Percentiles rank a stretch among this genome's conserved stretches.
Evolutionary conservation across 257 asterid genomes (phyloP).

Genomic region (Jaltomata sinuosa): DNA sequence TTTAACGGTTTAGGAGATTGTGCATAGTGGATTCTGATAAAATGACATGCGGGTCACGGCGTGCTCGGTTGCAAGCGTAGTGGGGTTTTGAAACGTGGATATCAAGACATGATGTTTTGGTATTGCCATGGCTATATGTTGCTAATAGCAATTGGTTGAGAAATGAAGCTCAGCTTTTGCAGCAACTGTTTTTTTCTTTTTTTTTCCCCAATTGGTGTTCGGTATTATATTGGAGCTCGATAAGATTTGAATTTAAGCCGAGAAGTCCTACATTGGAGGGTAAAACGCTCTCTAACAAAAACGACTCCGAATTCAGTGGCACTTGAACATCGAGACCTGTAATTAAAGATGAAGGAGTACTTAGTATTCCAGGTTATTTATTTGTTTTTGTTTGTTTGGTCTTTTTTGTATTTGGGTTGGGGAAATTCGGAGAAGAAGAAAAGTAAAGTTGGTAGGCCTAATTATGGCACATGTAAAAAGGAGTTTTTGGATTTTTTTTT

Average conservation of each 20-base stretch:
- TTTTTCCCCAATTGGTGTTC: too few relatives aligned
- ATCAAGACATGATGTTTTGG: background rate
- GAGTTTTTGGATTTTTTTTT: background rate
- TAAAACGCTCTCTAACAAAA: too few relatives aligned
- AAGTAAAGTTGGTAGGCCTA: background rate
- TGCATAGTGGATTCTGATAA: conserved; percentile 1
- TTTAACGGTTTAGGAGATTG: background rate
- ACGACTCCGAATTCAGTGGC: too few relatives aligned
- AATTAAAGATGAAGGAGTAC: too few relatives aligned
- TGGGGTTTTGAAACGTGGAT: conserved; percentile 7
- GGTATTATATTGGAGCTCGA: too few relatives aligned
- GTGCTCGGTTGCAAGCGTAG: background rate
- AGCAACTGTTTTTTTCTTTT: background rate
- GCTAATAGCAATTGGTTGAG: background rate
- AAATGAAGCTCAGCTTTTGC: background rate
- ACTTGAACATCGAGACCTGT: too few relatives aligned
- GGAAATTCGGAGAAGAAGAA: background rate
- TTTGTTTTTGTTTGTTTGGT: background rate
- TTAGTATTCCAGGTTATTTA: too few relatives aligned
- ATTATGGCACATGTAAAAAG: background rate
- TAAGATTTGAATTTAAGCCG: too few relatives aligned
- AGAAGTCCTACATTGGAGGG: too few relatives aligned
- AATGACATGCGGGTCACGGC: background rate
- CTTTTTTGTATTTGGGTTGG: background rate
- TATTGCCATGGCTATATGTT: background rate